These are phyloP conservation scores for Aspergillus chevalieri DNA, from an alignment of 2,329 filamentous ascomycete genomes.

Conservation along the genomic window DNA sequence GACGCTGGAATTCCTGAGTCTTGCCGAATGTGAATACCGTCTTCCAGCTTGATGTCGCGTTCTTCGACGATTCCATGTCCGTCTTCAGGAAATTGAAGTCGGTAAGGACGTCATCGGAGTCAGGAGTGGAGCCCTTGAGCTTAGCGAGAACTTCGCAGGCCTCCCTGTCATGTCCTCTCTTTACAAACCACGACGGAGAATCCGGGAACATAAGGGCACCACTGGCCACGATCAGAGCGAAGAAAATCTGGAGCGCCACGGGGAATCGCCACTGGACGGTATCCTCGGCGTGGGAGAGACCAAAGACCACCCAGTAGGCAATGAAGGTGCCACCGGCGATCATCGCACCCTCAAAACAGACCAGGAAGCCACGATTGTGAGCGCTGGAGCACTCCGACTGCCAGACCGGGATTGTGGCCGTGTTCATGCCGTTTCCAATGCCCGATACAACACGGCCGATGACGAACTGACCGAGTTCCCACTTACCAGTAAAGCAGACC, in stretches of 20 bases:
- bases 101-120: constrained; percentile 27
- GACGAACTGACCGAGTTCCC: constrained; percentile 38
- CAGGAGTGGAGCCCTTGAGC: constrained; percentile 34
- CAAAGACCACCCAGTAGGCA: constrained; percentile 32
- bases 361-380: constrained; percentile 29
- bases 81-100: constrained; percentile 40
- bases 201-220: constrained; percentile 40
- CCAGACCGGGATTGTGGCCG: constrained; percentile 35
- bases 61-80: constrained; percentile 34
- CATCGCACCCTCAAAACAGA: constrained; percentile 29
- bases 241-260: constrained; percentile 43
- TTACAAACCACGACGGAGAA: constrained; percentile 50
- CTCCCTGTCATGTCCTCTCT: constrained; percentile 44
- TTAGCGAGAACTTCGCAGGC: constrained; percentile 44
- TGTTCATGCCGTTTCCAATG: constrained; percentile 32
- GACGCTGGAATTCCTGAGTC: constrained; percentile 26
- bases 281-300: constrained; percentile 26
- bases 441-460: constrained; percentile 33
- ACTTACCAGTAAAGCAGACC: constrained; percentile 14
- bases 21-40: constrained; percentile 23
- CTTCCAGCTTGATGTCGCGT: constrained; percentile 19
- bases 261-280: constrained; percentile 40
- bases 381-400: constrained; percentile 32
- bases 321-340: constrained; percentile 29
- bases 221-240: constrained; percentile 22